Percentiles rank a stretch among this genome's conserved stretches.
Evolutionary conservation across 768 basidiomycete species (phyloP).

Genomic region (Amanita rimosa): DNA sequence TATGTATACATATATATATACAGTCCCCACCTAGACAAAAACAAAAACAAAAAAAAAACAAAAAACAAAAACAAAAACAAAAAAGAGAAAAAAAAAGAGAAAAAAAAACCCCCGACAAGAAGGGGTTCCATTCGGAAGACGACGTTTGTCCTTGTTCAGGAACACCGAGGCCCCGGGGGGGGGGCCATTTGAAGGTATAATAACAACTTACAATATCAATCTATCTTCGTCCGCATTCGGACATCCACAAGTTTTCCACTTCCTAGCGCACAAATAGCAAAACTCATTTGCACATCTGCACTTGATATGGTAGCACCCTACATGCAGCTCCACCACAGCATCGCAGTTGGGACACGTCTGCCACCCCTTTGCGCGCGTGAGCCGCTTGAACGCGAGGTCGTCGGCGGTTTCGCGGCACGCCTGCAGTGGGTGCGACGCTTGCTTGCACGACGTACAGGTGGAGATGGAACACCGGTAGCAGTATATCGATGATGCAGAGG

Average conservation of each 20-base stretch:
- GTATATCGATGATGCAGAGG: background rate
- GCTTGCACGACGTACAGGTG: conserved; percentile 27
- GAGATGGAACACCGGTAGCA: background rate
- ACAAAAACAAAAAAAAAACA: background rate
- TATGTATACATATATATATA: too few species aligned
- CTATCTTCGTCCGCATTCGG: conserved; percentile 51
- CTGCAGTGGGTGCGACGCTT: conserved; percentile 25
- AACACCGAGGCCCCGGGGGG: too few species aligned
- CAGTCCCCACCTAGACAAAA: background rate
- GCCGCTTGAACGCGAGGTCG: conserved; percentile 19
- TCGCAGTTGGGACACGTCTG: conserved; percentile 54
- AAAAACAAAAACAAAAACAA: too few species aligned
- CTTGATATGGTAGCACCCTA: conserved; percentile 58
- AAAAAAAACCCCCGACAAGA: too few species aligned
- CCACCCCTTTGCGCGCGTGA: conserved; percentile 38
- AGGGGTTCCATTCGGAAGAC: too few species aligned
- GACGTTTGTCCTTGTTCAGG: too few species aligned
- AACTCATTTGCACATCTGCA: conserved; percentile 48
- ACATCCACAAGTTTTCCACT: conserved; percentile 54
- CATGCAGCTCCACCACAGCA: conserved; percentile 40
- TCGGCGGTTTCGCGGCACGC: conserved; percentile 22
- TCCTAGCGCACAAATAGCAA: conserved; percentile 52
- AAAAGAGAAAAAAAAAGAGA: too few species aligned
- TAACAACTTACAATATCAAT: conserved; percentile 28
- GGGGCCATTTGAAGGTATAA: too few species aligned